phyloP scores from a whole-genome alignment of 805 yeast genomes.

The Candida chilensis region DNA sequence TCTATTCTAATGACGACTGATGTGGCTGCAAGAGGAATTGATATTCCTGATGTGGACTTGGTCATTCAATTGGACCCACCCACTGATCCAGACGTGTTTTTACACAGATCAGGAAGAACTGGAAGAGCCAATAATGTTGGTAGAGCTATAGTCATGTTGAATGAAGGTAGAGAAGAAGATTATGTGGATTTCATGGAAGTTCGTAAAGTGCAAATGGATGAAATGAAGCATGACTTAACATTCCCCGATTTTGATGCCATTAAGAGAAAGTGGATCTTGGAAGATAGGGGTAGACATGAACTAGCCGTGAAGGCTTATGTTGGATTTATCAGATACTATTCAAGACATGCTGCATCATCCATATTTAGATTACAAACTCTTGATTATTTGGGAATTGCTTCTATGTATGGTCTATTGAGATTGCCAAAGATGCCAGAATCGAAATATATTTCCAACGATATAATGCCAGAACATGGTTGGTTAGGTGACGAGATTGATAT shows the following conservation, averaged over 20 bases:
- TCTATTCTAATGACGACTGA: conserved; percentile 83
- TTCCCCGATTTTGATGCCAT: conserved; percentile 15
- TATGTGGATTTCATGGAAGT: conserved; percentile 76
- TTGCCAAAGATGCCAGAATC: conserved; percentile 95
- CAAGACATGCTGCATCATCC: conserved; percentile 82
- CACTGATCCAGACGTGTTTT: conserved; percentile 80
- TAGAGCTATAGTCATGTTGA: conserved; percentile 65
- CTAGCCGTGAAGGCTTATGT: conserved; percentile 73
- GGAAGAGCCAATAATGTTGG: conserved; percentile 89
- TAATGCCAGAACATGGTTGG: conserved; percentile 71
- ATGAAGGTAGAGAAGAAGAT: conserved; percentile 70
- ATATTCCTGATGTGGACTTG: conserved; percentile 88
- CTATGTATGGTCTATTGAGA: conserved; percentile 70
- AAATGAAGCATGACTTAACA: conserved; percentile 16
- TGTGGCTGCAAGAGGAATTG: conserved; percentile 97
- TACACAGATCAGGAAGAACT: conserved; percentile 93
- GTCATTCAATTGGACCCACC: conserved; percentile 96
- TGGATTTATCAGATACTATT: conserved; percentile 73
- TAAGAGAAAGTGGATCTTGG: conserved; percentile 47
- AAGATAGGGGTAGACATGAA: conserved; percentile 78
- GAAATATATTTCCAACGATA: conserved; percentile 32
- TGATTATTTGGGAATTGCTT: conserved; percentile 66
- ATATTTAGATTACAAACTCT: conserved; percentile 70
- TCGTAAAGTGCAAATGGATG: conserved; percentile 45
- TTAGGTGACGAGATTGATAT: conserved; percentile 53